Conservation (phyloP, 768 basidiomycete species). For the Dacryopinax primogenitus region DNA sequence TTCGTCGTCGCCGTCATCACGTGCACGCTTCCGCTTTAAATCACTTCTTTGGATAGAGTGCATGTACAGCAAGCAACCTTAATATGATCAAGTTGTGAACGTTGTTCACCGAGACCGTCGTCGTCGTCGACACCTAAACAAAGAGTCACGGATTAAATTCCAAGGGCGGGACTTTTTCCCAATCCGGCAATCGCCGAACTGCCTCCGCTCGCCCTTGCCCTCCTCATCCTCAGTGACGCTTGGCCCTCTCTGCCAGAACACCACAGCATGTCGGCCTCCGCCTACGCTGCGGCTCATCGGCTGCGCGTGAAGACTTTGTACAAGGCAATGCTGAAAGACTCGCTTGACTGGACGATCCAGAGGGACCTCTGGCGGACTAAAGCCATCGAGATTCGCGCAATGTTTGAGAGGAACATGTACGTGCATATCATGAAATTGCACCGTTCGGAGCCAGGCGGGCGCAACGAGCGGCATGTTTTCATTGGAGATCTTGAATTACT, state of each 20-base stretch:
- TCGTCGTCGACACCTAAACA: too few relatives aligned
- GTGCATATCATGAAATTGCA: constrained; percentile 20
- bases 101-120: too few relatives aligned
- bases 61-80: too few relatives aligned
- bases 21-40: constrained; percentile 27
- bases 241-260: not conserved
- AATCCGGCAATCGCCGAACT: not conserved
- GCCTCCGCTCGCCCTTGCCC: not conserved
- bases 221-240: not conserved
- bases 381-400: constrained; percentile 76
- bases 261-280: constrained; percentile 20
- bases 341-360: constrained; percentile 79
- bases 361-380: constrained; percentile 75
- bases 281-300: constrained; percentile 64
- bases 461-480: constrained; percentile 16
- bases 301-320: constrained; percentile 86
- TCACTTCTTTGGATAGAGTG: not conserved
- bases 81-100: too few relatives aligned
- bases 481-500: not conserved
- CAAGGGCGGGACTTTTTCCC: not conserved
- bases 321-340: constrained; percentile 70
- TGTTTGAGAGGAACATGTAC: constrained; percentile 87
- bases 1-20: constrained; percentile 19
- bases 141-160: not conserved
- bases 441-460: not conserved